Evolutionary conservation across 1,284 basidiomycete species (phyloP), one percentile per base, ranked within the genome.

Genomic region (Puccinia hordei): DNA sequence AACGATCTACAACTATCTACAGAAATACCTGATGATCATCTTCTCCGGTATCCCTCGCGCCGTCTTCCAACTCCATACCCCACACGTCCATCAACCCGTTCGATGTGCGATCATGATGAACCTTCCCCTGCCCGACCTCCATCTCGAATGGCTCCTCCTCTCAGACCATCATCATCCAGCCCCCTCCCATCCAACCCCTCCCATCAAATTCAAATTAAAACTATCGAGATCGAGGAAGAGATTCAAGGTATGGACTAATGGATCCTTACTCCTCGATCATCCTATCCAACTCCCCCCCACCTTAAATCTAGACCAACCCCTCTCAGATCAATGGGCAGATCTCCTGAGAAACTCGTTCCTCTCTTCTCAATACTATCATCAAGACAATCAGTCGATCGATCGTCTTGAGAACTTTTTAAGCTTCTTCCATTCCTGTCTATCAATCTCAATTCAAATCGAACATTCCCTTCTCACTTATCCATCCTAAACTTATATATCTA

Each of bases 41-140:
- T 51, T 69, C n/a, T 24, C 17, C 24, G 66, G 41, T 5, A 38
- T 69, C 6, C 66, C 66, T 2, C 38, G 66, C 41, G 46, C 66
- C 24, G 66, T 69, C 27, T 69, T 44, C 44, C 38, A 69, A 49
- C 46, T 69, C 12, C 66, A 69, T 49, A 69, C 66, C 5, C 66
- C 19, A 3, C 17, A 17, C 19, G 46, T 69, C 27, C 41, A 24
- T 13, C 38, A 69, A 49, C 35, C 19, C 22, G 46, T 51, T 3
- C 38, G 66, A 49, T 69, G 66, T 27, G 66, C 66, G 10, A 49
- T 69, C 35, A 69, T 69, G 66, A 69, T 69, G 66, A 69, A 69
- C 44, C 19, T 15, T 3, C 66, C 66, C n/a, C 35, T n/a, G 13
- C 38, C 66, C 10, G 66, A 69, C 66, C 22, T 69, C n/a, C 35